These are phyloP conservation scores for Astraeus odoratus DNA, from an alignment of 768 basidiomycete genomes.

Conservation along the genomic window DNA sequence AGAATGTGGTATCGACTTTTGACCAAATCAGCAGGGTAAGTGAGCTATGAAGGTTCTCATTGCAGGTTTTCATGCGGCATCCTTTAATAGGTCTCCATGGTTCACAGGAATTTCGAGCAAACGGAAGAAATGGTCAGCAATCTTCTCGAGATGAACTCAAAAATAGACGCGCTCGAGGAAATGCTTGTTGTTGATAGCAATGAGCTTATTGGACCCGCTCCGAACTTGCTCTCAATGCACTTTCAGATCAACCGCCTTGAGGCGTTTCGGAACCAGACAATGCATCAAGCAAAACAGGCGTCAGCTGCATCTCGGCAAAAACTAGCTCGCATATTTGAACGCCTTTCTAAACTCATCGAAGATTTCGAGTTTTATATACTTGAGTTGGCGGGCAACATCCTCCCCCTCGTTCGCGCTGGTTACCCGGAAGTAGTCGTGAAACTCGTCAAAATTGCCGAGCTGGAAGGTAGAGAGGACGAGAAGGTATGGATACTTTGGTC, in stretches of 20 bases:
- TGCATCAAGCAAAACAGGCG: conserved; percentile 88
- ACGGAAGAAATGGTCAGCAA: conserved; percentile 96
- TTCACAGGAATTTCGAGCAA: conserved; percentile 91
- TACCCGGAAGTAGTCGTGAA: conserved; percentile 85
- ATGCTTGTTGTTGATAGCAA: conserved; percentile 70
- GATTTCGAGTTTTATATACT: conserved; percentile 84
- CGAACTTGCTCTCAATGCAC: conserved; percentile 86
- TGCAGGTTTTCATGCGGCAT: neutral
- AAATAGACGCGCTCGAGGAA: conserved; percentile 69
- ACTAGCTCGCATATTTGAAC: conserved; percentile 75
- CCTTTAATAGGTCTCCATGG: conserved; percentile 75
- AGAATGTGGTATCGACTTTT: conserved; percentile 75
- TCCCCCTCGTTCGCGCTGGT: conserved; percentile 73
- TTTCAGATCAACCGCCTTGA: conserved; percentile 90
- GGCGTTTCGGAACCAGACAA: conserved; percentile 87
- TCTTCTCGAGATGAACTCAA: conserved; percentile 84
- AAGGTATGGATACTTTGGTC: conserved; percentile 48
- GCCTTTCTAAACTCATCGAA: conserved; percentile 69
- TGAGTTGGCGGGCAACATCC: conserved; percentile 67
- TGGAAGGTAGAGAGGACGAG: conserved; percentile 90
- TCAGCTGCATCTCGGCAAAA: conserved; percentile 60
- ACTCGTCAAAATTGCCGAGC: conserved; percentile 87
- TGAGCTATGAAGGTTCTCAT: conserved; percentile 8
- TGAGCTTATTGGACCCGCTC: conserved; percentile 80
- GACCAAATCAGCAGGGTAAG: conserved; percentile 92